Base-by-base conservation (phyloP, 2,329 filamentous ascomycete species). In the Alternaria brassicae region DNA sequence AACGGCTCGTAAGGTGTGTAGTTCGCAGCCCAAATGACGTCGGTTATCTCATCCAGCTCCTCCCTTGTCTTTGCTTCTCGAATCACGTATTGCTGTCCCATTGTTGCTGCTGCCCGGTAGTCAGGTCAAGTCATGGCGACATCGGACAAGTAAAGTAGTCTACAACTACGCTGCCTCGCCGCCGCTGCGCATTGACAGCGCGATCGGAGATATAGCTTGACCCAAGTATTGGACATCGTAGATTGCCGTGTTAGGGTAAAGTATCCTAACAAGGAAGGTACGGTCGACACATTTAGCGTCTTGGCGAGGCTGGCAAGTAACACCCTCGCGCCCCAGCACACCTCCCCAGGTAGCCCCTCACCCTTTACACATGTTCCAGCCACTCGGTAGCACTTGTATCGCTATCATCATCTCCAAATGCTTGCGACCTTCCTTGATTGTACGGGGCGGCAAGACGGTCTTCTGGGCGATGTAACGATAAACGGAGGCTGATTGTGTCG, bases 1-100 rank as follows among this genome's bases (percentile, higher is more conserved):
- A 76, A 72, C 9, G 74, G 72, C 36, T 77, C 75, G 60, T 76
- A 77, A 2, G 75, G 75, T 21, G 61, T 65, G 48, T 77, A 70
- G 48, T 77, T 77, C 12, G 74, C 75, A 13, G 67, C 67, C 73
- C 74, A 76, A 21, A 77, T 74, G 17, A 76, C 71, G 15, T 74
- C 67, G 60, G 75, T 59, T 27, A 76, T 69, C 19, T 51, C 50
- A 54, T 73, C 69, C 62, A 77, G 56, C 60, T 77, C 72, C 66
- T 71, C 52, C 58, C 53, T 69, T 6, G 67, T 70, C 39, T 63
- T 55, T 34, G 68, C 70, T 52, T 73, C 63, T 48, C 69, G 69
- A 19, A 76, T 61, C 15, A 65, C 54, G 53, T 73, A 76, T 40
- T 65, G 64, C 37, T 61, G 49, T 41, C 60, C 62, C 65, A 68